Evolutionary conservation across 371 early-diverging fungal genomes (phyloP).

Genomic region (Nematocida displodere): DNA sequence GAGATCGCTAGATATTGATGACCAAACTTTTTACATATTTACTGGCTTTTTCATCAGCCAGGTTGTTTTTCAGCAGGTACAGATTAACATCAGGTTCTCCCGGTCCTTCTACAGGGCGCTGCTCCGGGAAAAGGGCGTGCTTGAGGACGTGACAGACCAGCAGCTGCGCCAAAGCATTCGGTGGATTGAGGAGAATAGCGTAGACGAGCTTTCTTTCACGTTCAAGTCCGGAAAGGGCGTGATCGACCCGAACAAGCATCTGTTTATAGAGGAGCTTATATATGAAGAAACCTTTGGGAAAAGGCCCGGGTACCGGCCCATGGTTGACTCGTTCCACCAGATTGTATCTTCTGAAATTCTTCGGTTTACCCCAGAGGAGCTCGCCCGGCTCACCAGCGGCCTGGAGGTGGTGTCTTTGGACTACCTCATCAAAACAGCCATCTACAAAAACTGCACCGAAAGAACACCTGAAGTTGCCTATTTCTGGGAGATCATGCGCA

Average conservation of each 20-base stretch:
- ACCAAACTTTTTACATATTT: slow-evolving; percentile 28
- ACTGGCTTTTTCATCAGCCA: slow-evolving; percentile 37
- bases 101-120: slow-evolving; percentile 24
- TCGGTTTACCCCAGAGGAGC: slow-evolving; percentile 22
- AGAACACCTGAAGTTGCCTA: slow-evolving; percentile 9
- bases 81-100: slow-evolving; percentile 16
- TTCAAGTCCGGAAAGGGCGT: slow-evolving; percentile 1
- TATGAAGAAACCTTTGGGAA: slow-evolving; percentile 29
- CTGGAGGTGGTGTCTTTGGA: slow-evolving; percentile 3
- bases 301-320: background rate
- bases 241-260: slow-evolving; percentile 29
- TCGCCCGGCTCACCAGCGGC: slow-evolving; percentile 27
- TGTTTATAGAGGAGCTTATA: slow-evolving; percentile 33
- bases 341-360: slow-evolving; percentile 16
- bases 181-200: slow-evolving; percentile 28
- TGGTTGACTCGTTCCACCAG: background rate
- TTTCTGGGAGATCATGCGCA: slow-evolving; percentile 38
- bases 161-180: slow-evolving; percentile 1
- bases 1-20: background rate
- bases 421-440: slow-evolving; percentile 19
- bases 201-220: slow-evolving; percentile 15
- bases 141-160: slow-evolving; percentile 19
- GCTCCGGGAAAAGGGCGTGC: slow-evolving; percentile 4
- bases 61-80: slow-evolving; percentile 51
- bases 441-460: slow-evolving; percentile 23